Percentiles rank a stretch among this genome's conserved stretches.
Conservation (phyloP, 2,329 filamentous ascomycete genomes). For the Thyridium curvatum region DNA sequence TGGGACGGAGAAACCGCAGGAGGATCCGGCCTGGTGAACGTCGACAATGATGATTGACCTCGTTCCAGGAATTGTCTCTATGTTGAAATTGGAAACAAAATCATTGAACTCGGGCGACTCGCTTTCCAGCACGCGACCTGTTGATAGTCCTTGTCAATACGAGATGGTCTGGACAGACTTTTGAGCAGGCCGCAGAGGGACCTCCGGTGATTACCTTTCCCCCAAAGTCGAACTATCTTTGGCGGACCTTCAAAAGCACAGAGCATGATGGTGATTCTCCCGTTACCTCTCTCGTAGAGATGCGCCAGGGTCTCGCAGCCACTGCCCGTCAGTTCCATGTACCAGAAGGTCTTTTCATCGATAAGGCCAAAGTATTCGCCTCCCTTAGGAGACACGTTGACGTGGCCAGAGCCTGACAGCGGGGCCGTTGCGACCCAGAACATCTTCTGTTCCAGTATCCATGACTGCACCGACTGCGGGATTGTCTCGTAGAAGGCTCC, state of each 20-base stretch:
- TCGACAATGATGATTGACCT: slow-evolving; percentile 29
- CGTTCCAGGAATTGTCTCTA: slow-evolving; percentile 19
- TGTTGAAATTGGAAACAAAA: slow-evolving; percentile 23
- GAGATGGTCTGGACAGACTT: no score
- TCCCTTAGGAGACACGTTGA: slow-evolving; percentile 75
- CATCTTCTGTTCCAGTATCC: slow-evolving; percentile 61
- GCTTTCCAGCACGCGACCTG: slow-evolving; percentile 27
- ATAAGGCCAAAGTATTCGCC: slow-evolving; percentile 33
- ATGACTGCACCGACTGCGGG: slow-evolving; percentile 20
- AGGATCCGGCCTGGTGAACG: slow-evolving; percentile 29
- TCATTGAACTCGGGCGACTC: slow-evolving; percentile 20
- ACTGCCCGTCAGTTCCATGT: slow-evolving; percentile 69
- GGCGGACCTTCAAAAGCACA: slow-evolving; percentile 28
- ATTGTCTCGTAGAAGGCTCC: no score
- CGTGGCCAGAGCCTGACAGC: slow-evolving; percentile 53
- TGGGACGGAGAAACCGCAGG: slow-evolving; percentile 33
- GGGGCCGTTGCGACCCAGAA: slow-evolving; percentile 74
- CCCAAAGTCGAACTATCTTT: slow-evolving; percentile 30
- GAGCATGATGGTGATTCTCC: slow-evolving; percentile 61
- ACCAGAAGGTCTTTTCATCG: slow-evolving; percentile 33
- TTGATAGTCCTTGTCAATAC: slow-evolving; percentile 4
- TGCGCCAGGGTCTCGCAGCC: slow-evolving; percentile 73
- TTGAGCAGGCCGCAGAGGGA: background rate
- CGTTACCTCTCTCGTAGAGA: slow-evolving; percentile 61
- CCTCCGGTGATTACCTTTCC: slow-evolving; percentile 9